These are phyloP conservation scores for Venturia asperata DNA, from an alignment of 2,329 filamentous ascomycete species.

Conservation along the genomic window DNA sequence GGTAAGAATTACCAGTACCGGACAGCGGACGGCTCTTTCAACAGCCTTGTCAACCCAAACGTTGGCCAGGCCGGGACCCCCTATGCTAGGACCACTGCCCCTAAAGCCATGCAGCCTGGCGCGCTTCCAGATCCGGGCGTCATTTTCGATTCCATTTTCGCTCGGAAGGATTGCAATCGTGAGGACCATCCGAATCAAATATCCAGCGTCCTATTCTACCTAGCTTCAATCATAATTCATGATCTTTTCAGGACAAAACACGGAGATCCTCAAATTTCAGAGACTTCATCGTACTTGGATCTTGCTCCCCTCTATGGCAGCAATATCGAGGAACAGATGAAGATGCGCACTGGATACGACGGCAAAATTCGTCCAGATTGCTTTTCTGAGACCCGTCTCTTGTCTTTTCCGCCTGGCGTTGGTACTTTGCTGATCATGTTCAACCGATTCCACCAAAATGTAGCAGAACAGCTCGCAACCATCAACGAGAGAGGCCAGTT, in stretches of 20 bases:
- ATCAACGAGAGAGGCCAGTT: conserved; percentile 84
- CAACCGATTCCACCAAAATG: conserved; percentile 74
- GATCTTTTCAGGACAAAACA: conserved; percentile 61
- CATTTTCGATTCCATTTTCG: conserved; percentile 62
- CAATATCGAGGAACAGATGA: conserved; percentile 58
- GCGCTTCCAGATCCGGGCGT: conserved; percentile 58
- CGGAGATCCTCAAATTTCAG: conserved; percentile 54
- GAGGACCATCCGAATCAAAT: conserved; percentile 64
- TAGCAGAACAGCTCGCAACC: conserved; percentile 68
- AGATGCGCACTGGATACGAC: conserved; percentile 56
- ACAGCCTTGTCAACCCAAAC: conserved; percentile 55
- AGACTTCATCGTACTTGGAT: conserved; percentile 69
- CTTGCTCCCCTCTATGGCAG: conserved; percentile 67
- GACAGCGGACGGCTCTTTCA: conserved; percentile 44
- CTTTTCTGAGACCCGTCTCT: conserved; percentile 58
- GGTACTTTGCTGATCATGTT: conserved; percentile 62
- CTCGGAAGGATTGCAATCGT: conserved; percentile 47
- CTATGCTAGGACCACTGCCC: conserved; percentile 61
- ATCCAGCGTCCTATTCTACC: conserved; percentile 67
- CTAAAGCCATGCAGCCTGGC: conserved; percentile 49
- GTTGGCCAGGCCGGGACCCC: conserved; percentile 59
- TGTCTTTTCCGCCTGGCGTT: conserved; percentile 63
- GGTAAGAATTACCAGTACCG: conserved; percentile 41
- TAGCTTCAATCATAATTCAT: conserved; percentile 59
- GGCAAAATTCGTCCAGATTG: conserved; percentile 66